These are phyloP conservation scores for Macrophomina pseudophaseolina DNA, from an alignment of 2,329 filamentous ascomycete genomes.

Conservation along the genomic window DNA sequence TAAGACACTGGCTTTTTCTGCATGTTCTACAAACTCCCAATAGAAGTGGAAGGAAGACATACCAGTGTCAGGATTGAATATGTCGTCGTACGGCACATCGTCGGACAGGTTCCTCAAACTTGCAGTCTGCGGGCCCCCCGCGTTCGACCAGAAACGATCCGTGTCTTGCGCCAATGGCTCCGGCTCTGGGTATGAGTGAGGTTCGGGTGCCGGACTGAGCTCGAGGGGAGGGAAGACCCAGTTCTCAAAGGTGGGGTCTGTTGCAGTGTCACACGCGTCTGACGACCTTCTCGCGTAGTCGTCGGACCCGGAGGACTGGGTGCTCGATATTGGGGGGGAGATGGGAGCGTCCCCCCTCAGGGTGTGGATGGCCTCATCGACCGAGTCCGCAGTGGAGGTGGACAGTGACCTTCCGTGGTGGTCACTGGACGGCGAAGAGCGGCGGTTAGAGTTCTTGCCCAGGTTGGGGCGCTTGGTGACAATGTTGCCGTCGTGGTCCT, in stretches of 20 bases:
- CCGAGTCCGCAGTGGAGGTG: constrained; percentile 1
- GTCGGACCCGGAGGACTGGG: constrained; percentile 31
- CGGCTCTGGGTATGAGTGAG: constrained; percentile 31
- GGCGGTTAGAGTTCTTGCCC: constrained; percentile 13
- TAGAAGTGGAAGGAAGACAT: constrained; percentile 29
- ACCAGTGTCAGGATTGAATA: constrained; percentile 64
- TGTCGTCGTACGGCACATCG: constrained; percentile 55
- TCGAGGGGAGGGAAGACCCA: constrained; percentile 26
- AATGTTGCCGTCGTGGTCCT: constrained; percentile 58
- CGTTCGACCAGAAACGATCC: constrained; percentile 41
- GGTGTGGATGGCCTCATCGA: constrained; percentile 12
- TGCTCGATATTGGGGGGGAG: constrained; percentile 42
- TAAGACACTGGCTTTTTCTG: constrained; percentile 10
- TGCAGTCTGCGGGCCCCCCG: constrained; percentile 35
- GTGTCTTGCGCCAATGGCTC: constrained; percentile 34
- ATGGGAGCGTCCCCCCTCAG: constrained; percentile 33
- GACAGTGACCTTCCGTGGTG: constrained; percentile 11
- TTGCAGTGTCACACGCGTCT: constrained; percentile 37
- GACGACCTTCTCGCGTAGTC: constrained; percentile 33
- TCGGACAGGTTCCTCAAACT: constrained; percentile 32
- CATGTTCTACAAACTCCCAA: constrained; percentile 16
- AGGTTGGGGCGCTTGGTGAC: constrained; percentile 51
- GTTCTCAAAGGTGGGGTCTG: constrained; percentile 18
- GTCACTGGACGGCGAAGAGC: neutral
- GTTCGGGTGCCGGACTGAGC: constrained; percentile 29